Conservation (phyloP, 139 green algal genomes). For the Chlamydomonas sp. region DNA sequence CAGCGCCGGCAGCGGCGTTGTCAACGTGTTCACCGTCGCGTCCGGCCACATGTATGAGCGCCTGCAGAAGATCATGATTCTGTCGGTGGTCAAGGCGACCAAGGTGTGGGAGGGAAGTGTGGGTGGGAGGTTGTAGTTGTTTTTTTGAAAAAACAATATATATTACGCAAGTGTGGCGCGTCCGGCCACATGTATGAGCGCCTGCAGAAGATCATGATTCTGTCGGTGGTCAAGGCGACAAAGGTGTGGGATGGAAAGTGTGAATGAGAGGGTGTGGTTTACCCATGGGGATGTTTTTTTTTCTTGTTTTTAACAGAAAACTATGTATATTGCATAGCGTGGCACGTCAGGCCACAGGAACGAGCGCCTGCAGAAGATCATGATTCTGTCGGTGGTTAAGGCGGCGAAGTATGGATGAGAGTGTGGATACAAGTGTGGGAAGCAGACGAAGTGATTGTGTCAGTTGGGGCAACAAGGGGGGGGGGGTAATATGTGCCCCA, state of each 20-base stretch:
- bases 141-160: too few species aligned
- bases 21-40: constrained; percentile 97
- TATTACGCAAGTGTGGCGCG: too few species aligned
- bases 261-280: too few species aligned
- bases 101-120: constrained; percentile 35
- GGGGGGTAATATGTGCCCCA: too few species aligned
- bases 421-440: too few species aligned
- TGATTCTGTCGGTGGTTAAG: constrained; percentile 89
- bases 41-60: constrained; percentile 97
- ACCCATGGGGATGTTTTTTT: too few species aligned
- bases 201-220: constrained; percentile 98
- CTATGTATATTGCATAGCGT: too few species aligned
- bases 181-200: constrained; percentile 97
- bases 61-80: constrained; percentile 98
- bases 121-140: neutral
- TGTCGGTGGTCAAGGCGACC: constrained; percentile 83
- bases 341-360: constrained; percentile 95
- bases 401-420: too few species aligned
- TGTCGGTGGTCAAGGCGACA: constrained; percentile 82
- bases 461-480: too few species aligned
- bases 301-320: too few species aligned
- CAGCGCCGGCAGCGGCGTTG: constrained; percentile 25
- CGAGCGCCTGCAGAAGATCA: constrained; percentile 98
- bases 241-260: too few species aligned
- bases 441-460: too few species aligned